Base-by-base conservation (phyloP, 306 rosid genomes). In the Sicyos edulis region DNA sequence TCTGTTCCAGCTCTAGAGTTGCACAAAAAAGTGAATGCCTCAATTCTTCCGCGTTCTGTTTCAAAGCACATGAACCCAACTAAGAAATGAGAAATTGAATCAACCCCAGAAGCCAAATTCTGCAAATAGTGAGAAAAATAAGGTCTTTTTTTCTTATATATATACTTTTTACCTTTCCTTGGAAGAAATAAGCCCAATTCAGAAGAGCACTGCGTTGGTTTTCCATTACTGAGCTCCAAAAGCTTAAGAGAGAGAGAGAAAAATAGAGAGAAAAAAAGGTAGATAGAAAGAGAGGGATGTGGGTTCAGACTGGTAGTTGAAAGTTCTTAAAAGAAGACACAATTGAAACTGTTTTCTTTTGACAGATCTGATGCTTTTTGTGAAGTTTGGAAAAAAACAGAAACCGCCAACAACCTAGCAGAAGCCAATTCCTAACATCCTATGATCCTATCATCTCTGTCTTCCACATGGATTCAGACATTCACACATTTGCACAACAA, bases 1-100 rank as follows among this genome's bases (percentile, higher is more conserved):
- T 89, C 77, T 95, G 95, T 74, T 91, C 96, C 29, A 91, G 88
- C 83, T 95, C 99, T 32, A 89, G n/a, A 29, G 88, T 86, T 15
- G 95, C 77, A 77, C 47, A 86, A 65, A 91, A 19, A 8, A 93
- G 89, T 16, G 91, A 74, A 51, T 82, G 88, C 72, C 85, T 87
- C 78, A 91, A 73, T 65, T 95, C 99, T 68, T 95, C 99, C 87
- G 85, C 82, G 66, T 81, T 80, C 95, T 93, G 91, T 24, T 80
- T 21, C 22, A 80, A 22, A 49, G 0, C 19, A 22, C 44, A 56
- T 37, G 24, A 21, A 68, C 47, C 49, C 52, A 10, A 49, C 68
- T 9, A 13, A 17, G 29, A 37, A 49, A 15, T 34, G 29, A 19
- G 44, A 34, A 52, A 1, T 50, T 19, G 51, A 50, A 69, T 8